A percentile compares a stretch with the other conserved stretches of the same genome.
Conservation (phyloP, 2,329 filamentous ascomycete species). For the Arthrobotrys iridis region DNA sequence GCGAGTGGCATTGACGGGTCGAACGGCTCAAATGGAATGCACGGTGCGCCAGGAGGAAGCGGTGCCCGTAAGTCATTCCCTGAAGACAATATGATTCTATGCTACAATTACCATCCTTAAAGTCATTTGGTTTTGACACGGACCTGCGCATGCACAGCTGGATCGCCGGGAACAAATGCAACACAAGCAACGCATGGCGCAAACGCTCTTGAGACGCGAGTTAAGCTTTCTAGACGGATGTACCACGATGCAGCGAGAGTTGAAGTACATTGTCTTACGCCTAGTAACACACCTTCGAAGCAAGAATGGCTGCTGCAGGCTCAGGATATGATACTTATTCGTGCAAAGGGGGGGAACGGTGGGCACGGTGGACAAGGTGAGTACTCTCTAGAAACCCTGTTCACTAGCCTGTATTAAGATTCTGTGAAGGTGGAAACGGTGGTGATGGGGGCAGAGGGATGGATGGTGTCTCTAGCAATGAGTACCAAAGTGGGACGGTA, state of each 20-base stretch:
- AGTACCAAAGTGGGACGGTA: slow-evolving; percentile 26
- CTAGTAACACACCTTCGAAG: slow-evolving; percentile 24
- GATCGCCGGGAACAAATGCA: slow-evolving; percentile 25
- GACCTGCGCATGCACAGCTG: too few species aligned
- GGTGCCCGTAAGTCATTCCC: slow-evolving; percentile 13
- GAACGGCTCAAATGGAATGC: slow-evolving; percentile 1
- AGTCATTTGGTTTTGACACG: too few species aligned
- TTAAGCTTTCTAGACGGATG: neutral
- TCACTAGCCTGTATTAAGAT: neutral
- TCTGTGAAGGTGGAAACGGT: slow-evolving; percentile 12
- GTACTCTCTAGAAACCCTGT: neutral
- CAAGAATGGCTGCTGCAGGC: slow-evolving; percentile 18
- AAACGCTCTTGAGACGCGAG: slow-evolving; percentile 19
- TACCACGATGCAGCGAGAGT: slow-evolving; percentile 7
- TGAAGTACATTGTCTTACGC: slow-evolving; percentile 15
- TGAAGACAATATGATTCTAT: neutral
- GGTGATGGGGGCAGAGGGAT: slow-evolving; percentile 20
- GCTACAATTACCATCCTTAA: neutral
- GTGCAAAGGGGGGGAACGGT: slow-evolving; percentile 19
- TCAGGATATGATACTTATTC: slow-evolving; percentile 28
- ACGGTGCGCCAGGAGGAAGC: slow-evolving; percentile 21
- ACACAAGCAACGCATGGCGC: slow-evolving; percentile 18
- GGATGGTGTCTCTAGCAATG: slow-evolving; percentile 14
- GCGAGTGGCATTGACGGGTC: slow-evolving; percentile 19
- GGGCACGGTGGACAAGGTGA: slow-evolving; percentile 16